phyloP scores from a whole-genome alignment of 139 green algal species.

The Micromonas pusilla region DNA sequence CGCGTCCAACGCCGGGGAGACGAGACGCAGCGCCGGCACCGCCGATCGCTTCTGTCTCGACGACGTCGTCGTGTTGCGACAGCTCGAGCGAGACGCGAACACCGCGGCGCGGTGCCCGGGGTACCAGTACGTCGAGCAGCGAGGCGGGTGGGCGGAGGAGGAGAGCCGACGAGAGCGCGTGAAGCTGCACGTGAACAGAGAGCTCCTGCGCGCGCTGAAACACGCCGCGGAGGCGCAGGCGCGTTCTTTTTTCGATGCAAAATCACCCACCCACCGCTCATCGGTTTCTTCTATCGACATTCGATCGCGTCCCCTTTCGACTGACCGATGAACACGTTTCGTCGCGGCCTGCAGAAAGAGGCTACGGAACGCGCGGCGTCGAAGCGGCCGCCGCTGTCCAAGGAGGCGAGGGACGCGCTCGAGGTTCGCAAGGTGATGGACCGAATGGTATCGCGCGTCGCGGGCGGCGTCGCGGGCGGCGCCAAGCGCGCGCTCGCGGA shows the following conservation, averaged over 20 bases:
- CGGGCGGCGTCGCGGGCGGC: no score
- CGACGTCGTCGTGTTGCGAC: background rate
- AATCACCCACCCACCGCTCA: no score
- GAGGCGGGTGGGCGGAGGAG: background rate
- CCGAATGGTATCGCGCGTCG: background rate
- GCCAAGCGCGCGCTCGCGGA: no score
- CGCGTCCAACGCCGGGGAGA: background rate
- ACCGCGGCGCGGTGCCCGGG: background rate
- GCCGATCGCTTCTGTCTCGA: background rate
- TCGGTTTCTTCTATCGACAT: no score
- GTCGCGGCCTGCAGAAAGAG: no score
- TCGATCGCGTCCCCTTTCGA: no score
- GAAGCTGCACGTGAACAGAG: background rate
- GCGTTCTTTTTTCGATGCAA: no score
- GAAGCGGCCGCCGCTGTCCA: background rate
- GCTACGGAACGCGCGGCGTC: no score
- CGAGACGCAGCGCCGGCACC: background rate
- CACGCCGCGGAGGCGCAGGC: background rate
- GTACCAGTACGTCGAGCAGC: conserved; percentile 12
- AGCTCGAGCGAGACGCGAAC: background rate
- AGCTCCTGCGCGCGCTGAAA: background rate
- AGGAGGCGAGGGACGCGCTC: background rate
- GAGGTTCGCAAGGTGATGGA: background rate
- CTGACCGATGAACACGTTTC: no score
- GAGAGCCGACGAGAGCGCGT: background rate